Conservation (phyloP, 768 basidiomycete genomes). For the Mrakia gelida region DNA sequence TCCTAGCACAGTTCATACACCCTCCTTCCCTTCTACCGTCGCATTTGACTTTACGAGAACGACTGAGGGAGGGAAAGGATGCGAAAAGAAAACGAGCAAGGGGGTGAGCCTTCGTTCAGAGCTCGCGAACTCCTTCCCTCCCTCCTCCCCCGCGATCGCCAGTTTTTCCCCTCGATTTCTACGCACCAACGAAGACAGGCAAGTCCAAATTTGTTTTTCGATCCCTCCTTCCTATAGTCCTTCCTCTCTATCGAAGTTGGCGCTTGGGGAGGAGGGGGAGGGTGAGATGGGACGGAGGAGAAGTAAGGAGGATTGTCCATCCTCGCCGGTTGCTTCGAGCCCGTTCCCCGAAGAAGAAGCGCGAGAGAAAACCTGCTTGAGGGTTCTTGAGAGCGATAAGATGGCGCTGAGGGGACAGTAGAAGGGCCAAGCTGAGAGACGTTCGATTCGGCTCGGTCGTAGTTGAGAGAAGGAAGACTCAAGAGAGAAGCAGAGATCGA, state of each 20-base stretch:
- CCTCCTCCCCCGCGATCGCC: not conserved
- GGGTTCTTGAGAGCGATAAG: too few relatives aligned
- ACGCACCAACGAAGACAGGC: not conserved
- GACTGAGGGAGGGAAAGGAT: slow-evolving; percentile 6
- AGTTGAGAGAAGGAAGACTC: not conserved
- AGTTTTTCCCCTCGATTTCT: not conserved
- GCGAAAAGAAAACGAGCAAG: not conserved
- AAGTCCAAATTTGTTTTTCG: not conserved
- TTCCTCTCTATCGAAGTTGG: not conserved
- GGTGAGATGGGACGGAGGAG: too few relatives aligned
- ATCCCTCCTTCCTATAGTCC: too few relatives aligned
- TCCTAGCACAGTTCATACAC: slow-evolving; percentile 34
- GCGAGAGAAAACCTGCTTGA: too few relatives aligned
- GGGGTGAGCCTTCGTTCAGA: not conserved
- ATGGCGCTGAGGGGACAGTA: too few relatives aligned
- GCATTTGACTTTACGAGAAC: slow-evolving; percentile 35
- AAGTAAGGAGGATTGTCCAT: too few relatives aligned
- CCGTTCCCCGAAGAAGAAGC: too few relatives aligned
- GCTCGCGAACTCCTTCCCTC: not conserved
- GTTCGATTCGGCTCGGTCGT: not conserved
- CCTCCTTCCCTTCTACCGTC: slow-evolving; percentile 25
- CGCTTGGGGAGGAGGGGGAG: not conserved
- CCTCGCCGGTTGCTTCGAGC: too few relatives aligned
- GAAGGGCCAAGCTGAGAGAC: not conserved
- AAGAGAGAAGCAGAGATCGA: not conserved